Evolutionary conservation across 139 green algal species (phyloP).

Genomic region (Limnomonas spitsbergensis): DNA sequence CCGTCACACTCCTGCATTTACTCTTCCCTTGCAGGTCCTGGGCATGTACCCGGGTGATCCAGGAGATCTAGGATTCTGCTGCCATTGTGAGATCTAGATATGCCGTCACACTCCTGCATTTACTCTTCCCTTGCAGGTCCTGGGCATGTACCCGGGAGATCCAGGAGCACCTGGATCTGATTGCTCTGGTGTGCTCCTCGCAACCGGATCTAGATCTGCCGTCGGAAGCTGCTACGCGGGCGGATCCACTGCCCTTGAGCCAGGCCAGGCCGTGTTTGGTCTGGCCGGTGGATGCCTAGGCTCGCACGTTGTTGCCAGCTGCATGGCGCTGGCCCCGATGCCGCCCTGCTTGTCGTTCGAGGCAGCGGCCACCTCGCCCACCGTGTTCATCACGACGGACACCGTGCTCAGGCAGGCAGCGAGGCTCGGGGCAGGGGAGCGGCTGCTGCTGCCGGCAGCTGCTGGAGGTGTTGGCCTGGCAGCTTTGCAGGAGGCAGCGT

Average conservation of each 20-base stretch:
- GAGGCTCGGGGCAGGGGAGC: constrained; percentile 34
- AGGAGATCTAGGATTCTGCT: no score
- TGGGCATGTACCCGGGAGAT: constrained; percentile 60
- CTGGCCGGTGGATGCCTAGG: constrained; percentile 73
- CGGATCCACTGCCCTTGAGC: neutral
- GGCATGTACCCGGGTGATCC: constrained; percentile 61
- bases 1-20: no score
- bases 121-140: constrained; percentile 18
- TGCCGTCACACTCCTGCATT: no score
- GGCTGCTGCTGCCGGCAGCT: constrained; percentile 70
- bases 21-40: constrained; percentile 29
- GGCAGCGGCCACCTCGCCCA: constrained; percentile 70
- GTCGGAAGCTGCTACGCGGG: neutral
- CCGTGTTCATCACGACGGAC: constrained; percentile 79
- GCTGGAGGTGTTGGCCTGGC: constrained; percentile 81
- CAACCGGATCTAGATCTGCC: neutral
- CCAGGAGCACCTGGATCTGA: constrained; percentile 65
- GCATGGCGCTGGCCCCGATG: constrained; percentile 59
- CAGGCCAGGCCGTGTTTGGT: constrained; percentile 74
- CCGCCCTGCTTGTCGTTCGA: constrained; percentile 65
- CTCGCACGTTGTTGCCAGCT: constrained; percentile 42
- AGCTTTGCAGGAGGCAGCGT: constrained; percentile 51
- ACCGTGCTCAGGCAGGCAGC: constrained; percentile 53
- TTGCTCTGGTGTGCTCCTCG: constrained; percentile 61
- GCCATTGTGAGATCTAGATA: constrained; percentile 41